Percentiles rank a stretch among this genome's conserved stretches.
These are phyloP conservation scores for Onygenales sp. DNA, from an alignment of 2,329 filamentous ascomycete genomes.

Conservation along the genomic window DNA sequence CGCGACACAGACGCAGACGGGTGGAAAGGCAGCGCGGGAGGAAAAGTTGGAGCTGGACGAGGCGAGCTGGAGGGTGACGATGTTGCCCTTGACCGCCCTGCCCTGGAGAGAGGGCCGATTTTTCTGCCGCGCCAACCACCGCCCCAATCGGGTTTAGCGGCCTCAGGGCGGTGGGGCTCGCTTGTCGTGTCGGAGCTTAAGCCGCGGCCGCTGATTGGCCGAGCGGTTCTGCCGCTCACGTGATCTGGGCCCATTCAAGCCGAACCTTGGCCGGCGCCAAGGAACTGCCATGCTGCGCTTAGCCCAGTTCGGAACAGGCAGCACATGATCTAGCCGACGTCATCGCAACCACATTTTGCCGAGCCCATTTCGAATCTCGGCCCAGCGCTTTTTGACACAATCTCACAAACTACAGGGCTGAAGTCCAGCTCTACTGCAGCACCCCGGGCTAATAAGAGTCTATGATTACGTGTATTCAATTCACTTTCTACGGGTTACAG, in stretches of 20 bases:
- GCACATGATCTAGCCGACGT: neutral
- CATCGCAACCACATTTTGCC: too few species aligned
- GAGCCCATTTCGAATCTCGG: too few species aligned
- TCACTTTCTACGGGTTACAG: too few species aligned
- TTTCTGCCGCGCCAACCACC: constrained; percentile 1
- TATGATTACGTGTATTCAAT: too few species aligned
- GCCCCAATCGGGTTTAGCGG: neutral
- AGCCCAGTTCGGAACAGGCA: neutral
- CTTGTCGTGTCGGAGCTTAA: neutral
- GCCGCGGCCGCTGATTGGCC: neutral
- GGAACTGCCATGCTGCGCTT: neutral
- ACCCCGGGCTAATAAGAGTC: too few species aligned
- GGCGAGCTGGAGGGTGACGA: neutral
- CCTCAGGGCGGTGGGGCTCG: neutral
- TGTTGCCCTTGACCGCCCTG: constrained; percentile 2
- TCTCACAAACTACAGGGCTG: too few species aligned
- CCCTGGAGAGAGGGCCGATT: neutral
- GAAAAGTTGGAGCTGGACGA: neutral
- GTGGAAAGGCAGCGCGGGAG: neutral
- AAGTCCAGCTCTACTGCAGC: too few species aligned
- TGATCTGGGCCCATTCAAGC: neutral
- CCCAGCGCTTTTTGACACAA: too few species aligned
- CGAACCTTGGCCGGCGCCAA: neutral
- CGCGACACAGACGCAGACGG: neutral
- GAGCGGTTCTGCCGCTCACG: neutral